Percentiles rank a stretch among this genome's conserved stretches.
phyloP scores from a whole-genome alignment of 1,284 basidiomycete genomes.

The Puccinia polysora region DNA sequence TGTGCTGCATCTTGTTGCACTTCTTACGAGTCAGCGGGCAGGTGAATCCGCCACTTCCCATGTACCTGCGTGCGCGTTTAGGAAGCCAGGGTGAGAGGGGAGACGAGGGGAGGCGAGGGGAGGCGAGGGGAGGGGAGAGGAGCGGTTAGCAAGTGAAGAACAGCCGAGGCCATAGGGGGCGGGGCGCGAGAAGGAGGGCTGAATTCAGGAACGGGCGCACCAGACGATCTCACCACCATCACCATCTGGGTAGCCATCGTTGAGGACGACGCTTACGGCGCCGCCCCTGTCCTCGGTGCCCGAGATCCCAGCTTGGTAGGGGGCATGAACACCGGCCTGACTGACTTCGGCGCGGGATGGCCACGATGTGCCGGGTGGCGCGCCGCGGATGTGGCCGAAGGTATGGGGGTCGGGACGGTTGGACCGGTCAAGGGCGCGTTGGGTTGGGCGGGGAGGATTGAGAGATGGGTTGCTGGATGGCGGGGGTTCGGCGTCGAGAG shows the following conservation, averaged over 20 bases:
- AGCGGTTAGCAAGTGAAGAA: too few relatives aligned
- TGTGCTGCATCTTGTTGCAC: neutral
- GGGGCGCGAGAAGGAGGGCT: too few relatives aligned
- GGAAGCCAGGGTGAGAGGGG: too few relatives aligned
- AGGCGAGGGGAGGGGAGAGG: too few relatives aligned
- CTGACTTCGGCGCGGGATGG: slow-evolving; percentile 44
- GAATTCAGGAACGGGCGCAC: slow-evolving; percentile 57
- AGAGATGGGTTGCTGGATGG: too few relatives aligned
- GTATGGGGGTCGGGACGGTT: neutral
- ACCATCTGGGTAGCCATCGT: slow-evolving; percentile 74
- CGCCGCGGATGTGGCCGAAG: slow-evolving; percentile 15
- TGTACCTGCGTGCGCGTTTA: too few relatives aligned
- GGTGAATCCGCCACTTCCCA: slow-evolving; percentile 25
- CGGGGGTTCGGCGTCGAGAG: too few relatives aligned
- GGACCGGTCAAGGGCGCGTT: too few relatives aligned
- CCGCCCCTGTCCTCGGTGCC: slow-evolving; percentile 56
- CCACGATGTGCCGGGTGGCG: slow-evolving; percentile 45
- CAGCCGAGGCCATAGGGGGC: too few relatives aligned
- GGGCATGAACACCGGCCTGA: slow-evolving; percentile 47
- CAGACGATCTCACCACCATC: slow-evolving; percentile 72
- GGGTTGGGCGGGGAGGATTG: too few relatives aligned
- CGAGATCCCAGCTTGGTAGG: slow-evolving; percentile 43
- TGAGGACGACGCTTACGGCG: slow-evolving; percentile 71
- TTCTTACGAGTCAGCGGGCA: neutral
- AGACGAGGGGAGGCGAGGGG: too few relatives aligned